These are phyloP conservation scores for Elsinoe arachidis DNA, from an alignment of 2,329 filamentous ascomycete species.

Conservation along the genomic window DNA sequence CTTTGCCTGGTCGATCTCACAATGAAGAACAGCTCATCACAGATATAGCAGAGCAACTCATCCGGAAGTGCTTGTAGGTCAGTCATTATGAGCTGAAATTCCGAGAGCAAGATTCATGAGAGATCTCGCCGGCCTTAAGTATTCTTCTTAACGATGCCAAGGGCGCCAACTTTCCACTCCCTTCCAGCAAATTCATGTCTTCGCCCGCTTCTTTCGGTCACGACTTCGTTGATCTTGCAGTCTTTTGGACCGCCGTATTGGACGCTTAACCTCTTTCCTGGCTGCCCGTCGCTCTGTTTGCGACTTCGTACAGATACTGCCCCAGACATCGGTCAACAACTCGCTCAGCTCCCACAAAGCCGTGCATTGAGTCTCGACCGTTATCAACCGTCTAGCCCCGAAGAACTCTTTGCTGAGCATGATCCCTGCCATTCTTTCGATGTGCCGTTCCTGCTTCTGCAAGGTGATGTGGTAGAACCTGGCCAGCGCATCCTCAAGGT, in stretches of 20 bases:
- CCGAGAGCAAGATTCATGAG: no score
- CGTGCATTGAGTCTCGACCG: background rate
- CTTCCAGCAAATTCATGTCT: background rate
- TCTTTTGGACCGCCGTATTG: background rate
- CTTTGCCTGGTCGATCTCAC: no score
- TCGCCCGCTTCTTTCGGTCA: background rate
- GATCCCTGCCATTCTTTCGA: background rate
- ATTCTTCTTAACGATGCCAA: no score
- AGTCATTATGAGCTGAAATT: no score
- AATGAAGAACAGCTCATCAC: no score
- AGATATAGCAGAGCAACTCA: no score
- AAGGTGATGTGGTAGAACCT: background rate
- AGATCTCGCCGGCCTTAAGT: no score
- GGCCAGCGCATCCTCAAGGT: background rate
- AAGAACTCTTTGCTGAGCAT: background rate
- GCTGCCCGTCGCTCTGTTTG: background rate
- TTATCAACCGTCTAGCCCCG: background rate
- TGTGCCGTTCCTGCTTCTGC: background rate
- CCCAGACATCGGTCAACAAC: background rate
- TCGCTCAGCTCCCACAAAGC: background rate
- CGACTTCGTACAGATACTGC: background rate
- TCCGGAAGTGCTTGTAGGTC: no score
- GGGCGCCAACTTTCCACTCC: no score
- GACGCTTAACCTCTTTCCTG: background rate
- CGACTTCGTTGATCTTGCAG: background rate